Base-by-base conservation (phyloP, 2,329 filamentous ascomycete genomes). In the Colletotrichum sp. region DNA sequence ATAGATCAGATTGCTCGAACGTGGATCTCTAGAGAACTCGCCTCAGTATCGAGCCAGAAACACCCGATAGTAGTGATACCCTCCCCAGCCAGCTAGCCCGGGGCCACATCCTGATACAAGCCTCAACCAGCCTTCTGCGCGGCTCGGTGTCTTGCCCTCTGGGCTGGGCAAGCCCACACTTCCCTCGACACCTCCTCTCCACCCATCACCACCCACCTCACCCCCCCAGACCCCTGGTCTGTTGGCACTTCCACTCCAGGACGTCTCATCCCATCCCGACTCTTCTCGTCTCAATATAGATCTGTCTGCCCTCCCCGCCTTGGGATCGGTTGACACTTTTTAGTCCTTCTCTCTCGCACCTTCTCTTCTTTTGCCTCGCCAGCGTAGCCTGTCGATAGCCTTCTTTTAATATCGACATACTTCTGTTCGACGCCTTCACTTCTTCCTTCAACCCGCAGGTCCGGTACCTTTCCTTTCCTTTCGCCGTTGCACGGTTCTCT, bases 331-430 rank as follows among this genome's bases (percentile, higher is more conserved):
- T 74, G 62, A 67, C 26, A 59, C 65, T 77, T 78, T 80, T 82
- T 78, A 79, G 80, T 72, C 78, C 80, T 76, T 81, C 78, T 80
- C 76, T 81, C 80, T 78, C 79, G 80, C 77, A 80, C 78, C 78
- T 78, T 82, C 80, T 79, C 81, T 71, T 82, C 77, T 79, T 80
- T 52, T 82, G 79, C 79, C 79, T 82, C 80, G 81, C 83, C 84
- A 86, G 86, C 85, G 86, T 88, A 85, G 86, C 84, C 84, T 85
- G 86, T 89, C 87, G 87, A 87, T 89, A 89, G 82, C 86, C 84
- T 86, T 90, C 86, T 87, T 76, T 89, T 89, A 85, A 87, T 84
- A 86, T 87, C 86, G 85, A 81, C 84, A 81, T 78, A 78, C 79
- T 83, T 82, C 80, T 82, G 80, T 80, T 84, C 77, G 74, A 80